Percentiles rank a stretch among this genome's conserved stretches.
These are phyloP conservation scores for Chaetomium olivaceum DNA, from an alignment of 2,329 filamentous ascomycete species.

Conservation along the genomic window DNA sequence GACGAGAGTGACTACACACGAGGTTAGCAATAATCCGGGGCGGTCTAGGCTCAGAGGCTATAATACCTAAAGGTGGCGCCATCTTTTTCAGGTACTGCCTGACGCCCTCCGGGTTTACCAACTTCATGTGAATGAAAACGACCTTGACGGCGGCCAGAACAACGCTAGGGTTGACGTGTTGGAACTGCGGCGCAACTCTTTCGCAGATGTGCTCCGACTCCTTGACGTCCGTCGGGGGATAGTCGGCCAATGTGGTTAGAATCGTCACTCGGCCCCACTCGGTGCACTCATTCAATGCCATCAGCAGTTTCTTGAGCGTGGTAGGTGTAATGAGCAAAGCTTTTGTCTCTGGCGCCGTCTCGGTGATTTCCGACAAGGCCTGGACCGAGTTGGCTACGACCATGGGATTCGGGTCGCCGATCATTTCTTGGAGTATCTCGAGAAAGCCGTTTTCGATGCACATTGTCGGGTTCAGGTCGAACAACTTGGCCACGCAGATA, in stretches of 20 bases:
- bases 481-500: constrained; percentile 96
- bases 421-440: constrained; percentile 89
- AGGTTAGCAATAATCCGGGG: constrained; percentile 31
- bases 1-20: constrained; percentile 78
- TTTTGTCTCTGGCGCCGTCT: constrained; percentile 85
- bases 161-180: constrained; percentile 96
- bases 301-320: constrained; percentile 90
- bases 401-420: constrained; percentile 98
- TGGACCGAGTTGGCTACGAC: constrained; percentile 97
- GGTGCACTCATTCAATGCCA: constrained; percentile 96
- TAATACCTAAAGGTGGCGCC: constrained; percentile 83
- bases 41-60: constrained; percentile 32
- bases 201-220: constrained; percentile 99
- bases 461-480: constrained; percentile 88
- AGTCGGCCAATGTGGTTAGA: constrained; percentile 83
- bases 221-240: constrained; percentile 82
- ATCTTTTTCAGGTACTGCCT: constrained; percentile 96
- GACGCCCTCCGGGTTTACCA: constrained; percentile 74
- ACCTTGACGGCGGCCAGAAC: constrained; percentile 97
- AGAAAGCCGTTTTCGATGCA: constrained; percentile 97
- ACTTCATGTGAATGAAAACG: constrained; percentile 94
- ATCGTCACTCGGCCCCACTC: constrained; percentile 98
- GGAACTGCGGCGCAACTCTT: constrained; percentile 92
- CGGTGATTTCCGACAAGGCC: constrained; percentile 85
- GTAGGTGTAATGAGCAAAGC: constrained; percentile 80